A percentile compares a stretch with the other conserved stretches of the same genome.
Evolutionary conservation across 768 basidiomycete species (phyloP).

Genomic region (Kockovaella imperatae): DNA sequence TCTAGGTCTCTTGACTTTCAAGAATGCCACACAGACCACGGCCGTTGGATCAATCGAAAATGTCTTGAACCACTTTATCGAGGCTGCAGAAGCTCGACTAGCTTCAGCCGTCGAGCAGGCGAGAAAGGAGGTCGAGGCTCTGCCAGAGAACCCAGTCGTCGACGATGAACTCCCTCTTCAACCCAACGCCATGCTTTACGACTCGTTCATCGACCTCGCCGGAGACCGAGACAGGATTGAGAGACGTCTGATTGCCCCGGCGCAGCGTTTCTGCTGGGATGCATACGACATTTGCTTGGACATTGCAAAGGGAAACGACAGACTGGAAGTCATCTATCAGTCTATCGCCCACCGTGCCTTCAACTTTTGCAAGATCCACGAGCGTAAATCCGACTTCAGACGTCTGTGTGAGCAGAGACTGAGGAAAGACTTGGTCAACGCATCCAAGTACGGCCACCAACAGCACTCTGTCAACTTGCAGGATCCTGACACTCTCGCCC

Average conservation of each 20-base stretch:
- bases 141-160: conserved; percentile 53
- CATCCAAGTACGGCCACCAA: conserved; percentile 91
- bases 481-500: conserved; percentile 87
- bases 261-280: conserved; percentile 99
- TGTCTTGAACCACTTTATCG: conserved; percentile 78
- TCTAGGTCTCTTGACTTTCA: conserved; percentile 93
- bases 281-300: conserved; percentile 91
- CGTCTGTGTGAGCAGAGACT: conserved; percentile 85
- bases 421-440: conserved; percentile 85
- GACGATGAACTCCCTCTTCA: conserved; percentile 94
- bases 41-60: conserved; percentile 84
- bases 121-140: conserved; percentile 38
- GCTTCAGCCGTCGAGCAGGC: conserved; percentile 44
- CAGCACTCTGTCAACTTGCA: conserved; percentile 89
- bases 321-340: conserved; percentile 89
- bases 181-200: conserved; percentile 81
- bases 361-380: conserved; percentile 87
- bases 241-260: conserved; percentile 87
- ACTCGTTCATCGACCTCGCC: conserved; percentile 61
- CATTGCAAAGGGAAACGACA: conserved; percentile 89
- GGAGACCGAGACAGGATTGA: conserved; percentile 84
- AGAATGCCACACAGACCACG: conserved; percentile 92
- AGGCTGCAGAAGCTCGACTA: conserved; percentile 41
- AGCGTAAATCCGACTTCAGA: conserved; percentile 93
- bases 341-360: conserved; percentile 95